phyloP scores from a whole-genome alignment of 78 protist genomes.

The Monocercomonoides exilis region DNA sequence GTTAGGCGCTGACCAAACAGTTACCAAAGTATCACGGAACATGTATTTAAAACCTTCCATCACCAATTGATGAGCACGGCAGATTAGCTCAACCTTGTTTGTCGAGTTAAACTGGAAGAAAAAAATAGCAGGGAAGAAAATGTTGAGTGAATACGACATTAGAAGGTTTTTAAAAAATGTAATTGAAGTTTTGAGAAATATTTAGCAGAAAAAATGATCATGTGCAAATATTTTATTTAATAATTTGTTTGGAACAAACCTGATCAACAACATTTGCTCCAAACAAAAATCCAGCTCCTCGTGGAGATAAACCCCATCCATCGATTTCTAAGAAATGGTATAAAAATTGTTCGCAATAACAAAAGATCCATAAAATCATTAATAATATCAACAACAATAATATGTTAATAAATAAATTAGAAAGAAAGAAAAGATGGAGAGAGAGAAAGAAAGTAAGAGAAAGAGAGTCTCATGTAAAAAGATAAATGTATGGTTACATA shows the following conservation, averaged over 20 bases:
- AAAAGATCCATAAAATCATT: too few species aligned
- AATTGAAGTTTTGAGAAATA: too few species aligned
- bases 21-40: slow-evolving; percentile 39
- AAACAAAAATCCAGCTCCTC: slow-evolving; percentile 38
- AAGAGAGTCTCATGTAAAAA: not conserved
- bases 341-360: not conserved
- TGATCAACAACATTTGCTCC: slow-evolving; percentile 16
- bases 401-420: too few species aligned
- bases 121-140: too few species aligned
- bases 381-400: too few species aligned
- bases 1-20: slow-evolving; percentile 60
- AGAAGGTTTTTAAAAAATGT: too few species aligned
- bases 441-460: too few species aligned
- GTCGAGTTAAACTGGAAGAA: slow-evolving; percentile 11
- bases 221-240: too few species aligned
- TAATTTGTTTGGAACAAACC: too few species aligned
- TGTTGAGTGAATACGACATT: not conserved
- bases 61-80: slow-evolving; percentile 52
- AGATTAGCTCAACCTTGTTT: slow-evolving; percentile 29
- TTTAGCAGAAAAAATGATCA: too few species aligned
- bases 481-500: not conserved
- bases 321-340: not conserved
- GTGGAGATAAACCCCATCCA: slow-evolving; percentile 14
- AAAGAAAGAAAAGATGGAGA: too few species aligned
- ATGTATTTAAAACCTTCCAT: slow-evolving; percentile 52